Evolutionary conservation across 73 alveolate species (phyloP), one percentile per base, ranked within the genome.

Genomic region (Uronychia binucleata): DNA sequence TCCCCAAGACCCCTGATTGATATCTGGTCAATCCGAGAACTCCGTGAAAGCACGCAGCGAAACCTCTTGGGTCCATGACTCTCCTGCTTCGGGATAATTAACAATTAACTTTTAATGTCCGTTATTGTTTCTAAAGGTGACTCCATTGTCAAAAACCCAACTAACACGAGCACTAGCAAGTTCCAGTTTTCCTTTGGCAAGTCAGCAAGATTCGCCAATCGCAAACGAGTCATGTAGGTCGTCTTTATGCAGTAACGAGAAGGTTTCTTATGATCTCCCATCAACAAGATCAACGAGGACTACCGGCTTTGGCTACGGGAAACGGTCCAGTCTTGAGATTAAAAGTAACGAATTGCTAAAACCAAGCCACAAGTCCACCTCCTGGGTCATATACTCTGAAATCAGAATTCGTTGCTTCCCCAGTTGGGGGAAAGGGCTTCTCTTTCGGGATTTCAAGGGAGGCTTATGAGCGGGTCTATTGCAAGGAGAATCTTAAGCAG

Each of bases 311-410:
- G 84, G 84, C 13, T 78, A 78, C 33, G 84, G 84, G 8, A 78
- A 25, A 25, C 13, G 93, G 28, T 57, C 29, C 28, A 46, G n/a
- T 30, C 33, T 80, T 8, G 84, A 27, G 13, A 28, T 14, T 13
- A 33, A 57, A 34, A 5, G 32, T 32, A 34, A 14, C 14, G 31
- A 33, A 29, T n/a, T 13, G 57, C 27, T 14, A 30, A 76, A 28
- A 19, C 5, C 1, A 29, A 81, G 88, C 30, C 75, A 78, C 76
- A 11, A 81, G 88, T 60, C 84, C 84, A 13, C 77, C 84, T 78
- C 84, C 84, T 32, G 32, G 28, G 30, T 78, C 84, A 25, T 78
- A 78, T 33, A 78, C 30, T 33, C 27, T 26, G 11, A 8, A 31
- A 25, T 32, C 77, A 19, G 84, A 78, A 8, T 78, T 78, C 27